phyloP scores from a whole-genome alignment of 257 asterid genomes.

The Agastache rugosa region DNA sequence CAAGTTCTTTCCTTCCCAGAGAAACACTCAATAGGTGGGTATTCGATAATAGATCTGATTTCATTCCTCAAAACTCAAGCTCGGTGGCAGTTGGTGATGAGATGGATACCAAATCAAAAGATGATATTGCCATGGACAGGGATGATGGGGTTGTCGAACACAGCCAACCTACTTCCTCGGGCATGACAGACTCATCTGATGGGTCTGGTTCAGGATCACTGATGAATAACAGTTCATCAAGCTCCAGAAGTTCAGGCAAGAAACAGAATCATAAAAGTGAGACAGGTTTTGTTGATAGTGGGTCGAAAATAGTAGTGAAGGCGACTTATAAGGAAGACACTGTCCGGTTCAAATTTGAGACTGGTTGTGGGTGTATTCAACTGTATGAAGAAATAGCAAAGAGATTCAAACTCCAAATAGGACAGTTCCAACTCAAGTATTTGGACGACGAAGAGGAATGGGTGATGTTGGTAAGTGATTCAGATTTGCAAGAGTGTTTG shows the following conservation, averaged over 20 bases:
- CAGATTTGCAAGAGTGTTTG: constrained; percentile 81
- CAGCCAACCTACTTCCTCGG: constrained; percentile 61
- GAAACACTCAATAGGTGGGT: constrained; percentile 32
- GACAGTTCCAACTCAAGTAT: constrained; percentile 81
- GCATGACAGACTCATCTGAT: constrained; percentile 68
- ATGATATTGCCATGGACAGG: constrained; percentile 35
- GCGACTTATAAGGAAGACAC: constrained; percentile 76
- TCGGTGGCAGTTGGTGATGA: constrained; percentile 44
- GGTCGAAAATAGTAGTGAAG: constrained; percentile 60
- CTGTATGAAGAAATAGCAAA: constrained; percentile 75
- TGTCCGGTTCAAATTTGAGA: constrained; percentile 70
- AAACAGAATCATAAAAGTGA: constrained; percentile 39
- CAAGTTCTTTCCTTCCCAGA: constrained; percentile 40
- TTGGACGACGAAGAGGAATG: constrained; percentile 93
- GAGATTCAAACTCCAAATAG: constrained; percentile 70
- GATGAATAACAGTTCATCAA: constrained; percentile 60
- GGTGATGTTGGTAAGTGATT: constrained; percentile 89
- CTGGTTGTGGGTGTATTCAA: constrained; percentile 54
- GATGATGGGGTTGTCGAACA: constrained; percentile 48
- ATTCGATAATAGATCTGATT: constrained; percentile 31
- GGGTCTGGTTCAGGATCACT: constrained; percentile 63
- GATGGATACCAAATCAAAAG: constrained; percentile 33
- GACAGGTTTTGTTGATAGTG: constrained; percentile 46
- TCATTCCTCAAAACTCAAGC: constrained; percentile 44
- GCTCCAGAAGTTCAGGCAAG: constrained; percentile 56